Conservation (phyloP, 2,329 filamentous ascomycete species). For the Trichoderma atrobrunneum region DNA sequence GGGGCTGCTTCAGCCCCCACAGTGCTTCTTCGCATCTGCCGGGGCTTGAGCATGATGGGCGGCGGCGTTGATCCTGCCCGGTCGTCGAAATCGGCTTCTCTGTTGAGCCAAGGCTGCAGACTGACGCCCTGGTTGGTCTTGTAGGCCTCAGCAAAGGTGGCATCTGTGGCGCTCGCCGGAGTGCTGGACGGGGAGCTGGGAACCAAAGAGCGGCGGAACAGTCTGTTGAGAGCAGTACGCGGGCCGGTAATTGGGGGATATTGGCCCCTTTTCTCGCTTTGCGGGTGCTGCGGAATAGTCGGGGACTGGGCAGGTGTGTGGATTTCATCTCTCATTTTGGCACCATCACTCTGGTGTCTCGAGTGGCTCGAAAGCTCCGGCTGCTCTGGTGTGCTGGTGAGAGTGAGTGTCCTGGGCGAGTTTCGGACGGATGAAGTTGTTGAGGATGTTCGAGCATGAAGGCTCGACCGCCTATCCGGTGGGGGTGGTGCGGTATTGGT, state of each 20-base stretch:
- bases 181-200: conserved; percentile 28
- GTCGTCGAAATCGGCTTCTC: conserved; percentile 44
- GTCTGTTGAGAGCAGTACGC: conserved; percentile 46
- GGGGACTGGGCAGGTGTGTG: conserved; percentile 28
- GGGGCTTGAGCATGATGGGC: conserved; percentile 50
- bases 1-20: conserved; percentile 23
- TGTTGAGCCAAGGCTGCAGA: conserved; percentile 41
- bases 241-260: conserved; percentile 50
- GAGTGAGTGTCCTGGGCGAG: neutral
- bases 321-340: conserved; percentile 27
- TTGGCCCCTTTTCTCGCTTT: conserved; percentile 38
- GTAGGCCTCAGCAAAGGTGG: conserved; percentile 20
- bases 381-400: conserved; percentile 25
- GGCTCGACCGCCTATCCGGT: conserved; percentile 52
- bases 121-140: conserved; percentile 21
- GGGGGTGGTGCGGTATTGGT: conserved; percentile 42
- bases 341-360: conserved; percentile 32
- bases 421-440: conserved; percentile 24
- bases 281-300: conserved; percentile 19
- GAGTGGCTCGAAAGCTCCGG: conserved; percentile 21
- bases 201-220: conserved; percentile 52
- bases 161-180: conserved; percentile 13
- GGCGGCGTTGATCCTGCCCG: conserved; percentile 52
- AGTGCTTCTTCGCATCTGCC: conserved; percentile 31
- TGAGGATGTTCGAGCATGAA: conserved; percentile 46